Percentiles rank a stretch among this genome's conserved stretches.
Evolutionary conservation across 2,329 filamentous ascomycete species (phyloP).

Genomic region (Cladosporium halotolerans): DNA sequence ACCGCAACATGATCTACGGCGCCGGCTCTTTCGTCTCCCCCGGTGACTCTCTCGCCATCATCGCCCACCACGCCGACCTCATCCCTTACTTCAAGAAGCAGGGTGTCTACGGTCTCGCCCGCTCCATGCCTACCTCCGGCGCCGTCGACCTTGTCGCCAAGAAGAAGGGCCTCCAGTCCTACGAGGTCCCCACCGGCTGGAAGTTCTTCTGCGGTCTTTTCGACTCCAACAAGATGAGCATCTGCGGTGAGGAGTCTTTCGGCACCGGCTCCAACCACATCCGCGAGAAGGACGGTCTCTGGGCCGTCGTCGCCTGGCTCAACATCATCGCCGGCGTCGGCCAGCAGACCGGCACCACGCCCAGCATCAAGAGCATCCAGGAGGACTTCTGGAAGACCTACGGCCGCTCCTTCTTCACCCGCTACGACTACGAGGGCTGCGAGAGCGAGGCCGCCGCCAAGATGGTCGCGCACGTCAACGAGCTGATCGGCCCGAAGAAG

Average conservation of each 20-base stretch:
- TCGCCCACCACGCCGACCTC: slow-evolving; percentile 89
- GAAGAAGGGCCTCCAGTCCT: slow-evolving; percentile 83
- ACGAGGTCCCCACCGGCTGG: slow-evolving; percentile 98
- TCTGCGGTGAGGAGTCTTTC: slow-evolving; percentile 97
- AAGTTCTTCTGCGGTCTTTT: slow-evolving; percentile 98
- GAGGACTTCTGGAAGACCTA: slow-evolving; percentile 95
- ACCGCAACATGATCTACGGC: slow-evolving; percentile 99
- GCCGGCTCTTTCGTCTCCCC: slow-evolving; percentile 94
- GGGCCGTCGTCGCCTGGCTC: slow-evolving; percentile 95
- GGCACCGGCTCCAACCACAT: slow-evolving; percentile 98
- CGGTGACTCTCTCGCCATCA: slow-evolving; percentile 95
- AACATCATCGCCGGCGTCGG: slow-evolving; percentile 97
- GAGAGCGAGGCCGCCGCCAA: slow-evolving; percentile 87
- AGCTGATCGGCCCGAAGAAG: slow-evolving; percentile 64
- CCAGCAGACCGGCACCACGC: slow-evolving; percentile 70
- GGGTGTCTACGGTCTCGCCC: slow-evolving; percentile 88
- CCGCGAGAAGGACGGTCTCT: slow-evolving; percentile 96
- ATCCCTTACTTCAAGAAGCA: slow-evolving; percentile 99
- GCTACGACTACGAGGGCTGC: slow-evolving; percentile 96
- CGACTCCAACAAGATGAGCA: slow-evolving; percentile 90
- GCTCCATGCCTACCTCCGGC: slow-evolving; percentile 95
- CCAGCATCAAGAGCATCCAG: slow-evolving; percentile 93
- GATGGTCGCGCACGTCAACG: slow-evolving; percentile 73
- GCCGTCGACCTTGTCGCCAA: slow-evolving; percentile 94
- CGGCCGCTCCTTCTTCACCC: slow-evolving; percentile 97